Base-by-base conservation (phyloP, 805 yeast species). In the Monosporozyma aerobia region DNA sequence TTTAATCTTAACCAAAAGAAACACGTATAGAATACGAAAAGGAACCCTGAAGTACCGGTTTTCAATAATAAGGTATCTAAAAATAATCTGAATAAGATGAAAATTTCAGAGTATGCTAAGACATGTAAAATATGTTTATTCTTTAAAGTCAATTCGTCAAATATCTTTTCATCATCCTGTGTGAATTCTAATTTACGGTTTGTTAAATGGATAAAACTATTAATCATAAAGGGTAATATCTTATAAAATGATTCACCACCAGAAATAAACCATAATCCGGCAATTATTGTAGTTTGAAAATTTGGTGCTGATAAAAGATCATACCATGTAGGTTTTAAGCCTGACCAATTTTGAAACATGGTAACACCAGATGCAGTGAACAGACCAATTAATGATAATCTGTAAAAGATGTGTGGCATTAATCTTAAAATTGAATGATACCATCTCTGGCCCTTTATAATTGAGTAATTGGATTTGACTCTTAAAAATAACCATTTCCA, bases 1-100 rank as follows among this genome's bases (percentile, higher is more conserved):
- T 85, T 77, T 51, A 86, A 66, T 69, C 89, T 77, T 58, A 86
- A 69, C 90, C 92, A 85, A 70, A 80, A 82, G 63, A 86, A 80
- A 53, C 76, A 65, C 51, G 75, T 58, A 64, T 82, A 83, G 45
- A 78, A 63, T 14, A 76, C 76, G 62, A 86, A 72, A 48, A 85
- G 86, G 65, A 74, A 84, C 2, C 94, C 94, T 1, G 89, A 76
- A 11, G 86, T 75, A 46, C 83, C 83, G 51, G 66, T 70, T 68
- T 84, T 78, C 63, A 85, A 70, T 44, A 83, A 64, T 23, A 83
- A 48, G 0, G 90, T 82, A 63, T 87, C 85, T 51, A 81, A 54
- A 0, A 77, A 39, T 54, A 86, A 72, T 48, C 81, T 77, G 22
- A 77, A 62, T 14, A 81, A 72, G 39, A 85, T 72, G 19, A 76